Base-by-base conservation (phyloP, 2,329 filamentous ascomycete genomes). In the Cordyceps cateniannulata region DNA sequence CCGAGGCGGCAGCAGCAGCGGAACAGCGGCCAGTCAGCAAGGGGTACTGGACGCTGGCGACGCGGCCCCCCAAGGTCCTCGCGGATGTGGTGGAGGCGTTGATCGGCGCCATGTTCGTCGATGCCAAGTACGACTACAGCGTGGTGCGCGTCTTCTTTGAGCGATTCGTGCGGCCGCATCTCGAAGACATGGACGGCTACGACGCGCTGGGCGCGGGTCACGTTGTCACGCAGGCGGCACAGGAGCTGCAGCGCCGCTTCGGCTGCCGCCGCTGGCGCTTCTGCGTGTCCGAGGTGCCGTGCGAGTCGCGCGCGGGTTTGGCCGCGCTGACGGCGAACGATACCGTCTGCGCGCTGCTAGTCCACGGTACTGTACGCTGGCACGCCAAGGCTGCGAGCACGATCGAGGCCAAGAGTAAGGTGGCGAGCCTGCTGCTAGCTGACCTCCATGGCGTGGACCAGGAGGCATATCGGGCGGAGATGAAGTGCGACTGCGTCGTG, bases 1-100 rank as follows among this genome's bases (percentile, higher is more conserved):
- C 77, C 3, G 69, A 76, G 59, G 67, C 61, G 2, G 67, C 66
- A 0, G 66, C 68, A 3, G 66, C 14, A 9, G 16, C 52, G 3
- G 63, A 65, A 1, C 69, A 70, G 10, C 77, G 76, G 14, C 27
- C 27, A 9, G 18, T 22, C 18, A 48, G 10, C 2, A 72, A 71
- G 50, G 84, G 90, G 73, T 93, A 87, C 72, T 95, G 90, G 91
- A 79, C 84, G 29, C 75, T 78, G 14, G 80, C 82, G 10, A 79
- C 77, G 18, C 78, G 83, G 45, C 86, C 89, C 1, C 90, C 89
- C 9, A 95, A 95, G 68, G 81, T 77, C 58, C 83, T 98, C 6
- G 85, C 93, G 0, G 95, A 99, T 72, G 84, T 96, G 42, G 80
- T 98, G 3, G 95, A 99, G 78, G 85, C 93, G 0, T 95, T 92